Percentiles rank a stretch among this genome's conserved stretches.
Conservation (phyloP, 1,284 basidiomycete species). For the Pseudozyma flocculosa region DNA sequence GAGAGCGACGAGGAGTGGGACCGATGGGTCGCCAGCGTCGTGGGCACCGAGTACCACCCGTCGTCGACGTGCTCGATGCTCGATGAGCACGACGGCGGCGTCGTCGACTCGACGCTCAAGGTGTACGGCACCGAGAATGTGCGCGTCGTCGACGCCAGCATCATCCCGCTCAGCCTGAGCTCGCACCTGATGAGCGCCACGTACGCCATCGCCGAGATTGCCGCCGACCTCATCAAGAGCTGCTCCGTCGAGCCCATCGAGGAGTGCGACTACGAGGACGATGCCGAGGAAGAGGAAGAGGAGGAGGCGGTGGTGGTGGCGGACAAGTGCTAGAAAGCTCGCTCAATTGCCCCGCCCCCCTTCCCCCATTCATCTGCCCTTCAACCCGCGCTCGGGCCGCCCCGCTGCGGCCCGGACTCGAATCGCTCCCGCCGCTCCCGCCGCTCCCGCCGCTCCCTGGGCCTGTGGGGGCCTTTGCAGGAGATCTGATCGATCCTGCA, state of each 20-base stretch:
- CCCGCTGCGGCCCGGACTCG: too few species aligned
- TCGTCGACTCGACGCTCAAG: constrained; percentile 67
- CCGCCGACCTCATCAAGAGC: constrained; percentile 42
- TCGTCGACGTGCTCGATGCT: constrained; percentile 68
- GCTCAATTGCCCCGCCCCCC: too few species aligned
- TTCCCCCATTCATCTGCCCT: too few species aligned
- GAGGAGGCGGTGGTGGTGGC: not conserved
- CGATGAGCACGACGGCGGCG: constrained; percentile 66
- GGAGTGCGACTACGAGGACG: constrained; percentile 29
- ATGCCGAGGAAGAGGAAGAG: constrained; percentile 1
- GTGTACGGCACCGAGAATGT: constrained; percentile 71
- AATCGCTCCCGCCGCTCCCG: too few species aligned
- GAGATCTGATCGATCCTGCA: too few species aligned
- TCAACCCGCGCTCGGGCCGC: too few species aligned
- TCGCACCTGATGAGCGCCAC: constrained; percentile 64
- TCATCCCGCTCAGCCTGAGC: constrained; percentile 49
- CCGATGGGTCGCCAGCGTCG: constrained; percentile 25
- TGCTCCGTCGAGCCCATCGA: constrained; percentile 18
- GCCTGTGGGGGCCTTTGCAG: too few species aligned
- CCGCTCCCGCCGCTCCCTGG: too few species aligned
- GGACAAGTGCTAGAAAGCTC: too few species aligned
- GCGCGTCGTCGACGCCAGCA: constrained; percentile 59
- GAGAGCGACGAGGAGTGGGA: constrained; percentile 33
- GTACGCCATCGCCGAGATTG: constrained; percentile 59
- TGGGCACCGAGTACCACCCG: constrained; percentile 59